Evolutionary conservation across 148 eudicot species (phyloP).

Genomic region (Cornus kousa): DNA sequence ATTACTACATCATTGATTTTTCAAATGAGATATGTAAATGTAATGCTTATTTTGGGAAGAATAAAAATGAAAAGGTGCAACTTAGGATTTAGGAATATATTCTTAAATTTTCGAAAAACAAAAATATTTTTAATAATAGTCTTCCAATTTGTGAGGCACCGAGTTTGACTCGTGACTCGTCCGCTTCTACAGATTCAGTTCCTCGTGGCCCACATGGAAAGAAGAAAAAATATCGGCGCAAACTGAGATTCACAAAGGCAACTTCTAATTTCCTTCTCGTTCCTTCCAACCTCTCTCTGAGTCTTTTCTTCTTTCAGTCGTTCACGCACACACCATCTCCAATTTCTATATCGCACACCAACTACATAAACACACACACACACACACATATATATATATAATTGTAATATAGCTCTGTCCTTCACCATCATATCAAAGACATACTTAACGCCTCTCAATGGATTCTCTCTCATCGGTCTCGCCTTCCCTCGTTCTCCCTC

Average conservation of each 20-base stretch:
- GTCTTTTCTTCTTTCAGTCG: background rate
- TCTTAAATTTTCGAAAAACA: too few species aligned
- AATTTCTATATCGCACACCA: background rate
- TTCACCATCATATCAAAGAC: background rate
- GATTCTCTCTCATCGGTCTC: conserved; percentile 78
- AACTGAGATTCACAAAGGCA: background rate
- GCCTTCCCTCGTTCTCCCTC: conserved; percentile 50
- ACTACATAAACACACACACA: background rate
- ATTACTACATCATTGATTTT: too few species aligned
- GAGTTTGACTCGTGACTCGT: conserved; percentile 17
- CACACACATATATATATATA: background rate
- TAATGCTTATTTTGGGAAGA: too few species aligned
- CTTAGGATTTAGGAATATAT: too few species aligned
- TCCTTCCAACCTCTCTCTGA: background rate
- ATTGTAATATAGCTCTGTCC: background rate
- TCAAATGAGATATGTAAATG: too few species aligned
- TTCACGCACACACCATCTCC: conserved; percentile 15
- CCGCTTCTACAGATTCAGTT: conserved; percentile 13
- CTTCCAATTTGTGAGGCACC: conserved; percentile 14
- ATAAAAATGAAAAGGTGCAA: too few species aligned
- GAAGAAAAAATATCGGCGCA: background rate
- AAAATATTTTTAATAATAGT: too few species aligned
- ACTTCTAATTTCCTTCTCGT: background rate
- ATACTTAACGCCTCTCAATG: conserved; percentile 21
- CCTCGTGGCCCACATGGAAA: background rate